Conservation (phyloP, 495 filamentous ascomycete genomes). For the Daldinia caldariorum region DNA sequence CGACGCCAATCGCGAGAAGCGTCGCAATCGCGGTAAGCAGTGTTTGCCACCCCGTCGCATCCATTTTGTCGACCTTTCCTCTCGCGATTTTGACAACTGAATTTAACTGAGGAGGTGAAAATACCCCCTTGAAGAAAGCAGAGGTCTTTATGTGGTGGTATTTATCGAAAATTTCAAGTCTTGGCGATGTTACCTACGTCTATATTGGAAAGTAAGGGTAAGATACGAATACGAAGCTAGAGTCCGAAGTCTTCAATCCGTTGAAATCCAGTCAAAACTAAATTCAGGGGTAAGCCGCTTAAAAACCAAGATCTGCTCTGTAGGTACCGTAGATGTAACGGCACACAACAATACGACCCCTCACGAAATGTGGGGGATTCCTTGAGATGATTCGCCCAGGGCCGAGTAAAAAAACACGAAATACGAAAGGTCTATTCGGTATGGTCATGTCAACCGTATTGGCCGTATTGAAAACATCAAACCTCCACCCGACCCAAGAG, state of each 20-base stretch:
- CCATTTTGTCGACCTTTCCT: constrained; percentile 28
- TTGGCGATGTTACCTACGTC: background rate
- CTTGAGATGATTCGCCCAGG: no score
- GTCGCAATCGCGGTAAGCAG: constrained; percentile 23
- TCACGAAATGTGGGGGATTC: background rate
- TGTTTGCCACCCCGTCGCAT: constrained; percentile 19
- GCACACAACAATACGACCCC: background rate
- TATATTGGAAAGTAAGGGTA: background rate
- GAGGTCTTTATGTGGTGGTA: background rate
- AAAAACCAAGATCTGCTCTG: background rate
- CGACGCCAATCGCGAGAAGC: constrained; percentile 44
- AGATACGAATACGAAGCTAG: background rate
- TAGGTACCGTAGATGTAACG: background rate
- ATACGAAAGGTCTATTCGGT: no score
- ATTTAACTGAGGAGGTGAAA: background rate
- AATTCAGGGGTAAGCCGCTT: background rate
- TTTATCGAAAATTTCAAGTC: background rate
- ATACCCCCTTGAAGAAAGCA: background rate
- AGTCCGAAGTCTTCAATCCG: background rate
- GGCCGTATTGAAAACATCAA: background rate
- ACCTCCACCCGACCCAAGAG: background rate
- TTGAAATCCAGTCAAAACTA: background rate
- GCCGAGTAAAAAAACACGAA: background rate
- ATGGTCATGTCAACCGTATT: no score
- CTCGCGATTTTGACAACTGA: background rate